A percentile compares a stretch with the other conserved stretches of the same genome.
phyloP scores from a whole-genome alignment of 2,329 filamentous ascomycete species.

The Penicillium sp. region DNA sequence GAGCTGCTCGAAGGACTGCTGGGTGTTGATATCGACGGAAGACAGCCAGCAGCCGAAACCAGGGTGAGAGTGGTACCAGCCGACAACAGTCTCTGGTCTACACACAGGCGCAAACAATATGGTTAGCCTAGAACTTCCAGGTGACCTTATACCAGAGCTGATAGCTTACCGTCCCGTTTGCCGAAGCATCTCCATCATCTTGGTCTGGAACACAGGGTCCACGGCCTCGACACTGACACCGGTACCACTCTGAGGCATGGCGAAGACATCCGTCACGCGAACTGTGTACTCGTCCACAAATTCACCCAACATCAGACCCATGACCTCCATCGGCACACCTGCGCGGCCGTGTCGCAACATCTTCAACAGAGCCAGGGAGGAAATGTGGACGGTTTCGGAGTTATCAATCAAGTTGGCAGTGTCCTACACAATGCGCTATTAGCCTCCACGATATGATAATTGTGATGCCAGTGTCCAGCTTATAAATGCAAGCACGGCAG shows the following conservation, averaged over 20 bases:
- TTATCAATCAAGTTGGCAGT: conserved; percentile 93
- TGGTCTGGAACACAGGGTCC: conserved; percentile 97
- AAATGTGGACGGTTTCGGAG: conserved; percentile 99
- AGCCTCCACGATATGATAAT: background rate
- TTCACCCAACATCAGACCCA: conserved; percentile 98
- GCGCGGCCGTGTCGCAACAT: conserved; percentile 97
- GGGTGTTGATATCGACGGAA: conserved; percentile 98
- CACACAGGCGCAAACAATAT: conserved; percentile 1
- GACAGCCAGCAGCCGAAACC: conserved; percentile 99
- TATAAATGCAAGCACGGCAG: conserved; percentile 4
- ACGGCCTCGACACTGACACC: conserved; percentile 98
- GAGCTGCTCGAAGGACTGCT: conserved; percentile 99
- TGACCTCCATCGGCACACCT: conserved; percentile 99
- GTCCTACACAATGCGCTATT: conserved; percentile 57
- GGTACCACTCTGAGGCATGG: conserved; percentile 98
- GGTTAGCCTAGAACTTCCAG: conserved; percentile 9
- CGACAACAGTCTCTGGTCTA: conserved; percentile 93
- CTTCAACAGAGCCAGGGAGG: conserved; percentile 92
- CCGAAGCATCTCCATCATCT: conserved; percentile 99
- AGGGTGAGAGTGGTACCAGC: conserved; percentile 99
- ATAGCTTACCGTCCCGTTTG: conserved; percentile 83
- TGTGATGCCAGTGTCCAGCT: background rate
- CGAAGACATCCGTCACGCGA: conserved; percentile 96
- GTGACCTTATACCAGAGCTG: background rate
- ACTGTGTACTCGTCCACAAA: conserved; percentile 99